Evolutionary conservation across 2,329 filamentous ascomycete genomes (phyloP).

Genomic region (Herpomyces periplanetae): DNA sequence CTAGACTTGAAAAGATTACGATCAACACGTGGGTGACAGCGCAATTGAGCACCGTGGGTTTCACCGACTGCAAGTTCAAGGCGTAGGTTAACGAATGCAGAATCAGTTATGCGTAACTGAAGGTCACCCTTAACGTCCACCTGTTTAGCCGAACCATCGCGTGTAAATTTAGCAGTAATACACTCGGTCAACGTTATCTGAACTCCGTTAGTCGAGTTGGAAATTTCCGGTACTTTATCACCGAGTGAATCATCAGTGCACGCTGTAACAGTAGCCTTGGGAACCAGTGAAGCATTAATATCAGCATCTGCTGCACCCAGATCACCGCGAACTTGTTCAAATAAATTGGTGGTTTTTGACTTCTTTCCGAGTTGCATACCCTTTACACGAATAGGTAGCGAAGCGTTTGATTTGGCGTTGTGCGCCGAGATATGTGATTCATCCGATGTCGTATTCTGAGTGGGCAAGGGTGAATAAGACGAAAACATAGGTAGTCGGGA

Average conservation of each 20-base stretch:
- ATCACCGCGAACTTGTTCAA: slow-evolving; percentile 69
- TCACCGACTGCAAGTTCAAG: slow-evolving; percentile 35
- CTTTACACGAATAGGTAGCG: slow-evolving; percentile 26
- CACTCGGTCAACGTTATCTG: slow-evolving; percentile 56
- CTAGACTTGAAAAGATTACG: slow-evolving; percentile 43
- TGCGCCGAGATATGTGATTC: too few species aligned
- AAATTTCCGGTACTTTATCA: slow-evolving; percentile 14
- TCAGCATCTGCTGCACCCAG: slow-evolving; percentile 59
- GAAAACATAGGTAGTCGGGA: too few species aligned
- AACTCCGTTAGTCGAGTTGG: slow-evolving; percentile 39
- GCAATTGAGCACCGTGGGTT: slow-evolving; percentile 41
- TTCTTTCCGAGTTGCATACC: slow-evolving; percentile 98
- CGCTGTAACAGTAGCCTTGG: slow-evolving; percentile 12
- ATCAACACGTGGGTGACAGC: slow-evolving; percentile 86
- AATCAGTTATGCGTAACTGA: slow-evolving; percentile 55
- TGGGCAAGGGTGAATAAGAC: too few species aligned
- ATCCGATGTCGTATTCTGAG: too few species aligned
- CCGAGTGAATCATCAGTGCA: slow-evolving; percentile 13
- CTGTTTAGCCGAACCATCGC: slow-evolving; percentile 52
- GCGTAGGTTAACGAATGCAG: slow-evolving; percentile 62
- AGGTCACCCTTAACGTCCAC: slow-evolving; percentile 71
- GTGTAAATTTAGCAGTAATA: slow-evolving; percentile 56
- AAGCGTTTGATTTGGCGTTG: neutral
- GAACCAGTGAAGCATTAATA: slow-evolving; percentile 25
- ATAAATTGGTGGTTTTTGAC: slow-evolving; percentile 87